Conservation (phyloP, 306 rosid species). For the Trifolium repens region DNA sequence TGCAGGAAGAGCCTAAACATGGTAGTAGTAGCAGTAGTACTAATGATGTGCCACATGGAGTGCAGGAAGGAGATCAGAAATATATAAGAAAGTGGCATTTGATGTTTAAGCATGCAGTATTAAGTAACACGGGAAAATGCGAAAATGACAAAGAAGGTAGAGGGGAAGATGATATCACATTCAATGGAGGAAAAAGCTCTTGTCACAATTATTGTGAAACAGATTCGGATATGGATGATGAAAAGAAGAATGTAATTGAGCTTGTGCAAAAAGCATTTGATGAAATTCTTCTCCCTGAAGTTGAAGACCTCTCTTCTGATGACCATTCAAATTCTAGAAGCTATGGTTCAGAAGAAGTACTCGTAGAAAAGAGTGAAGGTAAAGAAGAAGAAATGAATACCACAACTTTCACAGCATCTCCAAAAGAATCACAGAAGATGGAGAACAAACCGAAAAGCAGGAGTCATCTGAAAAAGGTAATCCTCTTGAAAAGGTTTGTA, state of each 20-base stretch:
- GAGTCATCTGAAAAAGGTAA: slow-evolving; percentile 76
- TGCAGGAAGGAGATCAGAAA: slow-evolving; percentile 57
- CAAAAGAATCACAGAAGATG: slow-evolving; percentile 42
- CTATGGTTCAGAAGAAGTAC: slow-evolving; percentile 38
- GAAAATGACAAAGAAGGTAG: slow-evolving; percentile 49
- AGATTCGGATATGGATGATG: slow-evolving; percentile 41
- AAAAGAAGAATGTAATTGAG: slow-evolving; percentile 51
- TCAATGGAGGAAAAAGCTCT: slow-evolving; percentile 43
- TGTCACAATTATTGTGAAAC: slow-evolving; percentile 23
- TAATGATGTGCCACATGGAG: slow-evolving; percentile 29
- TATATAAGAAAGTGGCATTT: slow-evolving; percentile 74
- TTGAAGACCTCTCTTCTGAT: slow-evolving; percentile 49
- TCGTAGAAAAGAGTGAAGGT: slow-evolving; percentile 43
- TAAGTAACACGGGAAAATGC: slow-evolving; percentile 40
- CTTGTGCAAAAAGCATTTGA: slow-evolving; percentile 87
- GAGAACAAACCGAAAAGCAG: slow-evolving; percentile 66
- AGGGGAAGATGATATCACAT: slow-evolving; percentile 36
- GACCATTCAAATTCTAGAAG: slow-evolving; percentile 44
- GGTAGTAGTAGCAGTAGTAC: not conserved
- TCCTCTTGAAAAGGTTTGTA: slow-evolving; percentile 80
- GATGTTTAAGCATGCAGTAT: slow-evolving; percentile 78
- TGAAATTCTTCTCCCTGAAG: slow-evolving; percentile 81
- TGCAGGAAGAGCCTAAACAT: slow-evolving; percentile 34
- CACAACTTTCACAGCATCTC: slow-evolving; percentile 37
- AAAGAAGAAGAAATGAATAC: slow-evolving; percentile 36